These are phyloP conservation scores for Scedosporium aurantiacum DNA, from an alignment of 2,329 filamentous ascomycete species.

Conservation along the genomic window DNA sequence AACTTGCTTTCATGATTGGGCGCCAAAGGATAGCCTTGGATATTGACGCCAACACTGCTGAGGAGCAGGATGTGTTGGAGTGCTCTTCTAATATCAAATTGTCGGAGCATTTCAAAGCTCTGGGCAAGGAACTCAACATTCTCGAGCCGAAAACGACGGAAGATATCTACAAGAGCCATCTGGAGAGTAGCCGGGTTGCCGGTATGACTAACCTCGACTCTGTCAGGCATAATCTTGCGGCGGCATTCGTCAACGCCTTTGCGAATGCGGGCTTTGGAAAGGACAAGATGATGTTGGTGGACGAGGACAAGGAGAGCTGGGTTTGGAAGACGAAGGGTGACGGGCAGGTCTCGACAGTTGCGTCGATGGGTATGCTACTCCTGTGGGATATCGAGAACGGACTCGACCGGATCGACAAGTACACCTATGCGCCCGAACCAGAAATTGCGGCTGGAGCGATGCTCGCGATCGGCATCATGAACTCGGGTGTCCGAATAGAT, in stretches of 20 bases:
- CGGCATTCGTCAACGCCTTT: conserved; percentile 93
- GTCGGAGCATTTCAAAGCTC: conserved; percentile 82
- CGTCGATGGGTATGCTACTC: conserved; percentile 81
- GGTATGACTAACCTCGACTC: conserved; percentile 93
- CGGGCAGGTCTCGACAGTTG: conserved; percentile 92
- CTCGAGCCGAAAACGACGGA: conserved; percentile 93
- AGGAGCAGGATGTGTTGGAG: conserved; percentile 66
- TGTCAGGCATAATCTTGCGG: conserved; percentile 87
- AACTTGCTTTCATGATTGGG: conserved; percentile 86
- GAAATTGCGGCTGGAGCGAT: conserved; percentile 81
- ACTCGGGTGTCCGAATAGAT: conserved; percentile 80
- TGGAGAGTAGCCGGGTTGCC: conserved; percentile 87
- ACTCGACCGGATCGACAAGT: conserved; percentile 88
- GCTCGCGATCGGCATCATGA: conserved; percentile 91
- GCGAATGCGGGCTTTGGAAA: conserved; percentile 92
- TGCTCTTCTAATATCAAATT: conserved; percentile 81
- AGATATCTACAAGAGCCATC: conserved; percentile 98
- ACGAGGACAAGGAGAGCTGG: conserved; percentile 83
- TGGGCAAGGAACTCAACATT: conserved; percentile 94
- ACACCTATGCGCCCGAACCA: conserved; percentile 62
- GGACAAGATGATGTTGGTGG: conserved; percentile 95
- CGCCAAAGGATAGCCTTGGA: conserved; percentile 83
- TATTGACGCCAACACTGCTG: conserved; percentile 57
- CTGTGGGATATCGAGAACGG: conserved; percentile 91
- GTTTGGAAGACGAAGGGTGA: conserved; percentile 99